These are phyloP conservation scores for Cryphonectria carpinicola DNA, from an alignment of 2,329 filamentous ascomycete genomes.

Conservation along the genomic window DNA sequence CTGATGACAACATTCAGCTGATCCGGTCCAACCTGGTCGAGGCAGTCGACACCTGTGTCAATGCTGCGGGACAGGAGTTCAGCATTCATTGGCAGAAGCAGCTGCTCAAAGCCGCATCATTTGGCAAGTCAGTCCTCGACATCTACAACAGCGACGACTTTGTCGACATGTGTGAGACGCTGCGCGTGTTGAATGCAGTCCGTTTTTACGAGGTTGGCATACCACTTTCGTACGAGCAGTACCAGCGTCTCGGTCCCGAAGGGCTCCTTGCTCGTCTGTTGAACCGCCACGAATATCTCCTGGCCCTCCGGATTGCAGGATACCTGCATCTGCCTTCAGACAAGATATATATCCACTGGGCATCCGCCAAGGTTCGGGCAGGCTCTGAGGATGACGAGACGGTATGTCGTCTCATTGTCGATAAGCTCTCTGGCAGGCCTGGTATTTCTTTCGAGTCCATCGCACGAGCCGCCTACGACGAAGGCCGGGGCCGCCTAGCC, in stretches of 20 bases:
- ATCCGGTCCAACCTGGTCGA: slow-evolving; percentile 87
- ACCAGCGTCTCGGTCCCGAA: slow-evolving; percentile 86
- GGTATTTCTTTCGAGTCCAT: slow-evolving; percentile 97
- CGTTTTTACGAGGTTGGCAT: slow-evolving; percentile 90
- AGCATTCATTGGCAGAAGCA: slow-evolving; percentile 92
- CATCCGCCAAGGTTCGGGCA: slow-evolving; percentile 86
- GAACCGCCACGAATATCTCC: slow-evolving; percentile 86
- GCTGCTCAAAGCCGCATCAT: slow-evolving; percentile 92
- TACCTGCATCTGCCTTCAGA: slow-evolving; percentile 86
- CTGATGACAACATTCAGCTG: slow-evolving; percentile 95
- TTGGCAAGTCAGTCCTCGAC: slow-evolving; percentile 95
- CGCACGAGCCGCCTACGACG: slow-evolving; percentile 89
- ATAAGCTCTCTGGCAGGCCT: slow-evolving; percentile 82
- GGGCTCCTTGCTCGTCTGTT: slow-evolving; percentile 84
- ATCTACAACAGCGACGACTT: slow-evolving; percentile 99
- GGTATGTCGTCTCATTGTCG: slow-evolving; percentile 84
- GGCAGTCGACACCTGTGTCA: slow-evolving; percentile 91
- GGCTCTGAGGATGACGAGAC: slow-evolving; percentile 86
- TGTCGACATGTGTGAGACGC: slow-evolving; percentile 94
- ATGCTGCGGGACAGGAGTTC: slow-evolving; percentile 91
- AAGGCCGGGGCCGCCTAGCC: slow-evolving; percentile 85
- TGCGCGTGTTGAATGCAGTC: slow-evolving; percentile 90
- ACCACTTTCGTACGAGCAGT: slow-evolving; percentile 91
- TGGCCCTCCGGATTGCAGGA: slow-evolving; percentile 85
- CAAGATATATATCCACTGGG: slow-evolving; percentile 95